phyloP scores from a whole-genome alignment of 2,329 filamentous ascomycete genomes.

The Pochonia chlamydosporia region DNA sequence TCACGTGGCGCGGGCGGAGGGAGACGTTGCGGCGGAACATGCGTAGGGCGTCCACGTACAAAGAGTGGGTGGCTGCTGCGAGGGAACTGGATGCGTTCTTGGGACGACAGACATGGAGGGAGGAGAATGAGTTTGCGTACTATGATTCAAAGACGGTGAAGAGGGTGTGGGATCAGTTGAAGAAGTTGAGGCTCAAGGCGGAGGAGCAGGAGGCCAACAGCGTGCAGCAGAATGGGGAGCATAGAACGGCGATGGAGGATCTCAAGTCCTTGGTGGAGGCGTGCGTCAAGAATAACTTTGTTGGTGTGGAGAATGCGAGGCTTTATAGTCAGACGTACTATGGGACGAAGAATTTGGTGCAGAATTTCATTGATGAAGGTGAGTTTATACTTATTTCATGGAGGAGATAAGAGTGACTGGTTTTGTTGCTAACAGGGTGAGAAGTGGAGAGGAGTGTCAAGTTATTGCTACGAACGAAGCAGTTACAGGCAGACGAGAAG shows the following conservation, averaged over 20 bases:
- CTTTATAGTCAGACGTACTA: constrained; percentile 98
- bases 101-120: constrained; percentile 75
- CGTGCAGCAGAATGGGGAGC: constrained; percentile 26
- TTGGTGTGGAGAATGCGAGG: constrained; percentile 85
- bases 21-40: constrained; percentile 66
- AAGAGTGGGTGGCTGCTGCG: constrained; percentile 78
- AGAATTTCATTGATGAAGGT: constrained; percentile 84
- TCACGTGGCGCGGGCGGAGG: constrained; percentile 81
- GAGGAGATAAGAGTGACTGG: too few species aligned
- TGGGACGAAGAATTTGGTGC: constrained; percentile 91
- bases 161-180: constrained; percentile 71
- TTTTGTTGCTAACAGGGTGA: not conserved
- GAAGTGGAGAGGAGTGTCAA: constrained; percentile 59
- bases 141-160: constrained; percentile 84
- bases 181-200: constrained; percentile 53
- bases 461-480: constrained; percentile 62
- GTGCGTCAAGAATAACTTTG: constrained; percentile 97
- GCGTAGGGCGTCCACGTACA: constrained; percentile 66
- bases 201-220: constrained; percentile 43
- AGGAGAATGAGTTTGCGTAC: constrained; percentile 70
- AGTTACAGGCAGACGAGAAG: constrained; percentile 68
- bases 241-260: constrained; percentile 59
- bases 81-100: constrained; percentile 74
- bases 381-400: constrained; percentile 16
- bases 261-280: constrained; percentile 75